Evolutionary conservation across 176 grass and related monocot species (phyloP), one percentile per base, ranked within the genome.

Genomic region (Tuctoria greenei): DNA sequence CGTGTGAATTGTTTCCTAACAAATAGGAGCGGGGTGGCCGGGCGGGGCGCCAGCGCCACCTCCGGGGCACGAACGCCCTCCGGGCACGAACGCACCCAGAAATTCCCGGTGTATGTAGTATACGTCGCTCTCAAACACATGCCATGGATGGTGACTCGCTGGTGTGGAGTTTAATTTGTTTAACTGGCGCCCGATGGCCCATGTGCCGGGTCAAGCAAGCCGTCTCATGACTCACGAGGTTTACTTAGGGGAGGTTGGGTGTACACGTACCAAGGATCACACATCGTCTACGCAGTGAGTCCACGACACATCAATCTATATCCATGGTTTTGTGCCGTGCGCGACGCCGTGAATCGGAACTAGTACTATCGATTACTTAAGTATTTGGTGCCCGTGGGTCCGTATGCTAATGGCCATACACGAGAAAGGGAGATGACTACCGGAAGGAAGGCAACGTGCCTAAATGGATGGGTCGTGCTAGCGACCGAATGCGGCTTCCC

Each of bases 131-230:
- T 52, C 50, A 8, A 18, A 49, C 16, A 49, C 46, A 17, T 16
- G 17, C 16, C 5, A 1, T 50, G 16, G 16, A 8, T 52, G 18
- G 8, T n/a, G 50, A n/a, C 50, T 52, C 50, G 18, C 50, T 52
- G 1, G 50, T n/a, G 50, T 52, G 50, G 50, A 52, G 50, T n/a
- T 52, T n/a, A n/a, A n/a, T n/a, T n/a, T 31, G 2, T 17, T 20
- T n/a, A 52, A n/a, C 20, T 52, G 50, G 50, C 50, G n/a, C 15
- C 16, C 42, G 9, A 25, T 69, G 44, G 67, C 16, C 44, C 67
- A 35, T 70, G 67, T 35, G 67, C 45, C 45, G 67, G 45, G 67
- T 71, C 66, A 69, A 47, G 24, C 66, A 69, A 47, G 24, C 24
- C 65, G 25, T 67, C 23, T 16, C 65, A 38, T 10, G 39, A 67